Conservation (phyloP, 2,329 filamentous ascomycete genomes). For the Parastagonospora nodorum region DNA sequence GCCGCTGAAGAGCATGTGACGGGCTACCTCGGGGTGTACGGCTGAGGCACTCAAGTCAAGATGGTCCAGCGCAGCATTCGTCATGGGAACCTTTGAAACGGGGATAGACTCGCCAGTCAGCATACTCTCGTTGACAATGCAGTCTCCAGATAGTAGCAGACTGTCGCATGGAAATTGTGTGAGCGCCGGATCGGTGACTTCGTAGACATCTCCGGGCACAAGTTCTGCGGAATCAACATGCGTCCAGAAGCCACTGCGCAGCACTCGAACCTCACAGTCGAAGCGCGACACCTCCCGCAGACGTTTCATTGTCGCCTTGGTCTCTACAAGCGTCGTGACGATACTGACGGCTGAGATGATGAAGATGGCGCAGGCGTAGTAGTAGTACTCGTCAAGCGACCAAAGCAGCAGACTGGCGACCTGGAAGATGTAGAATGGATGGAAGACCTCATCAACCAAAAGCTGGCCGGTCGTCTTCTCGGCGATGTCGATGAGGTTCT, state of each 20-base stretch:
- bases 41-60: slow-evolving; percentile 82
- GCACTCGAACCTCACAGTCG: slow-evolving; percentile 91
- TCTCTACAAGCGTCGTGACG: slow-evolving; percentile 85
- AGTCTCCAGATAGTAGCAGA: slow-evolving; percentile 87
- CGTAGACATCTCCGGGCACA: slow-evolving; percentile 94
- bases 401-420: slow-evolving; percentile 91
- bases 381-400: slow-evolving; percentile 97
- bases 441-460: slow-evolving; percentile 91
- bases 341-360: slow-evolving; percentile 94
- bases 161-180: slow-evolving; percentile 91
- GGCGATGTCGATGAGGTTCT: slow-evolving; percentile 89
- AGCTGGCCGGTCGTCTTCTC: slow-evolving; percentile 84
- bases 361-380: slow-evolving; percentile 95
- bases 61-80: slow-evolving; percentile 74
- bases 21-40: slow-evolving; percentile 80
- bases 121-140: slow-evolving; percentile 99
- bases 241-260: slow-evolving; percentile 95
- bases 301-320: slow-evolving; percentile 87
- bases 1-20: slow-evolving; percentile 90
- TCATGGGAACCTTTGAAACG: slow-evolving; percentile 87
- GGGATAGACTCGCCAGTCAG: slow-evolving; percentile 96
- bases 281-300: slow-evolving; percentile 91
- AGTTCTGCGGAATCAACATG: slow-evolving; percentile 84
- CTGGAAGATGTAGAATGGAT: slow-evolving; percentile 98
- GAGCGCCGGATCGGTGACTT: slow-evolving; percentile 90